These are phyloP conservation scores for Ganoderma boninense DNA, from an alignment of 1,284 basidiomycete genomes.

Conservation along the genomic window DNA sequence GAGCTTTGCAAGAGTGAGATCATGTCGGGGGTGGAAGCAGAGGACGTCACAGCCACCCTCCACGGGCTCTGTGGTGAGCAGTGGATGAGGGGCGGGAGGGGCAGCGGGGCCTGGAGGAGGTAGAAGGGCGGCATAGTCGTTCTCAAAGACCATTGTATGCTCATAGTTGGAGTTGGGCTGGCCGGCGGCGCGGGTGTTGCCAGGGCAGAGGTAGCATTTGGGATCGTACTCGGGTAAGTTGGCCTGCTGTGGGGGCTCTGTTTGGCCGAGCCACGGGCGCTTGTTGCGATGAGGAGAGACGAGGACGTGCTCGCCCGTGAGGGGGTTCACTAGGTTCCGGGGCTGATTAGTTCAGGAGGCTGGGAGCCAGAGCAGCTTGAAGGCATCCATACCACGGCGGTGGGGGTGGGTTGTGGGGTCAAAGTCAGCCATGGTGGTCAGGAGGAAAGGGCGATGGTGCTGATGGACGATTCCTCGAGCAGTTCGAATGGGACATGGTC, in stretches of 20 bases:
- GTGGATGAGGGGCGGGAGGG: constrained; percentile 59
- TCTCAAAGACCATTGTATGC: constrained; percentile 80
- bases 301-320: constrained; percentile 82
- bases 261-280: constrained; percentile 88
- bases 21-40: constrained; percentile 90
- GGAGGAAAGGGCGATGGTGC: constrained; percentile 15
- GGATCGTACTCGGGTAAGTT: constrained; percentile 77
- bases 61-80: constrained; percentile 78
- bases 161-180: constrained; percentile 75
- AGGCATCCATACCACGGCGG: constrained; percentile 63
- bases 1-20: constrained; percentile 89
- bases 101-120: constrained; percentile 61
- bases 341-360: constrained; percentile 12
- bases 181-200: constrained; percentile 85
- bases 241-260: constrained; percentile 67
- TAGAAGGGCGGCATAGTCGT: constrained; percentile 89
- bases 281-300: constrained; percentile 87
- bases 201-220: constrained; percentile 91
- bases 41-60: constrained; percentile 91
- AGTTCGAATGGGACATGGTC: background rate
- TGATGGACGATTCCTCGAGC: constrained; percentile 12
- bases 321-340: constrained; percentile 69
- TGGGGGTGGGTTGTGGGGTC: constrained; percentile 76
- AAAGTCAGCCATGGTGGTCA: constrained; percentile 58
- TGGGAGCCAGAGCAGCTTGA: background rate